These are phyloP conservation scores for Phialophora verrucosa DNA, from an alignment of 2,329 filamentous ascomycete genomes.

Conservation along the genomic window DNA sequence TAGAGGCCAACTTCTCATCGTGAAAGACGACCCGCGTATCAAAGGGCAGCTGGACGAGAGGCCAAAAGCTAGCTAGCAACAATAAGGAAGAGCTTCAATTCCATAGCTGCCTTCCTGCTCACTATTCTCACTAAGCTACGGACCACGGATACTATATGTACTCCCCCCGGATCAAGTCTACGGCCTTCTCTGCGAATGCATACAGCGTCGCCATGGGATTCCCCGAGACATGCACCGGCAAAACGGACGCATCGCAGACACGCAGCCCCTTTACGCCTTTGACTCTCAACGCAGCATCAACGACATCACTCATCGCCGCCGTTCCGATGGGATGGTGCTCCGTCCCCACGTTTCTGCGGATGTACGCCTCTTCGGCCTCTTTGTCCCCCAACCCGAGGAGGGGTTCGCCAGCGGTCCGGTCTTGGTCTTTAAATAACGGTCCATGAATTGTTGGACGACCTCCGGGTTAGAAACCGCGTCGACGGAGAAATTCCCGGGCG, in stretches of 20 bases:
- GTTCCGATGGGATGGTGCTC: slow-evolving; percentile 42
- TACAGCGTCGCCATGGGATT: slow-evolving; percentile 43
- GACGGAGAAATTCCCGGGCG: slow-evolving; percentile 19
- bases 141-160: neutral
- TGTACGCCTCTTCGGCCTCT: slow-evolving; percentile 1
- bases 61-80: slow-evolving; percentile 18
- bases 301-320: slow-evolving; percentile 46
- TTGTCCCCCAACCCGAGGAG: slow-evolving; percentile 11
- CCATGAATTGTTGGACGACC: slow-evolving; percentile 19
- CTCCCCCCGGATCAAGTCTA: slow-evolving; percentile 38
- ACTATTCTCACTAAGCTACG: neutral
- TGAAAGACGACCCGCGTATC: slow-evolving; percentile 29
- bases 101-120: neutral
- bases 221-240: slow-evolving; percentile 41
- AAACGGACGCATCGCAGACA: slow-evolving; percentile 38
- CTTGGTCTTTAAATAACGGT: slow-evolving; percentile 13
- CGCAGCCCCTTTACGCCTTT: slow-evolving; percentile 43
- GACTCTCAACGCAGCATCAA: slow-evolving; percentile 41
- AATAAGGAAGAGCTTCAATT: neutral
- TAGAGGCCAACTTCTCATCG: slow-evolving; percentile 42
- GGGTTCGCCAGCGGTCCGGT: slow-evolving; percentile 18
- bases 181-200: slow-evolving; percentile 44
- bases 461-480: slow-evolving; percentile 17
- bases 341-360: slow-evolving; percentile 14
- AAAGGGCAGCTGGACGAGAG: slow-evolving; percentile 19